Percentiles rank a stretch among this genome's conserved stretches.
phyloP scores from a whole-genome alignment of 2,329 filamentous ascomycete species.

The Aspergillus sp. region DNA sequence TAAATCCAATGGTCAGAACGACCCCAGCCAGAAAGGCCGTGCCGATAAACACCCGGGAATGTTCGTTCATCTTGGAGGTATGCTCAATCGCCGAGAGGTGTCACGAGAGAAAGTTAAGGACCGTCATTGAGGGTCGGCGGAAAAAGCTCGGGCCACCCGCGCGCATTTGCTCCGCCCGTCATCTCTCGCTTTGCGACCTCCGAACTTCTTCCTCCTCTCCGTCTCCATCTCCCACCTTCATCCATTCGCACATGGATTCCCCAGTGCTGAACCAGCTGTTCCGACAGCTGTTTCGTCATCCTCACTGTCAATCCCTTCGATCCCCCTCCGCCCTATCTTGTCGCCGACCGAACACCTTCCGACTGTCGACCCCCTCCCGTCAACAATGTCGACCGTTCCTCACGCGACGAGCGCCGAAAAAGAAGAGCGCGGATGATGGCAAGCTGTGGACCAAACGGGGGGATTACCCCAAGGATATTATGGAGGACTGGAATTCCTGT shows the following conservation, averaged over 20 bases:
- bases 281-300: constrained; percentile 77
- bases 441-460: constrained; percentile 84
- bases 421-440: constrained; percentile 50
- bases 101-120: constrained; percentile 1
- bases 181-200: constrained; percentile 12
- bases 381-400: constrained; percentile 37
- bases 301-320: constrained; percentile 58
- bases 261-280: constrained; percentile 75
- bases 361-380: constrained; percentile 21
- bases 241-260: constrained; percentile 66
- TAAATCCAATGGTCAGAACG: constrained; percentile 71
- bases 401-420: constrained; percentile 33
- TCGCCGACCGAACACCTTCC: constrained; percentile 18
- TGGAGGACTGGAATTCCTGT: constrained; percentile 75
- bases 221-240: constrained; percentile 5
- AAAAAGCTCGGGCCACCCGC: constrained; percentile 39
- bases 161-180: constrained; percentile 17
- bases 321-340: constrained; percentile 29
- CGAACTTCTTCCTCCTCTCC: constrained; percentile 6
- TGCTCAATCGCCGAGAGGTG: neutral
- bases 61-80: constrained; percentile 28
- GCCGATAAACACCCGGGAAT: constrained; percentile 55
- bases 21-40: constrained; percentile 76
- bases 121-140: constrained; percentile 9
- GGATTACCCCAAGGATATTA: constrained; percentile 71